phyloP scores from a whole-genome alignment of 2,329 filamentous ascomycete genomes.

The Torrubiella hemipterigena region DNA sequence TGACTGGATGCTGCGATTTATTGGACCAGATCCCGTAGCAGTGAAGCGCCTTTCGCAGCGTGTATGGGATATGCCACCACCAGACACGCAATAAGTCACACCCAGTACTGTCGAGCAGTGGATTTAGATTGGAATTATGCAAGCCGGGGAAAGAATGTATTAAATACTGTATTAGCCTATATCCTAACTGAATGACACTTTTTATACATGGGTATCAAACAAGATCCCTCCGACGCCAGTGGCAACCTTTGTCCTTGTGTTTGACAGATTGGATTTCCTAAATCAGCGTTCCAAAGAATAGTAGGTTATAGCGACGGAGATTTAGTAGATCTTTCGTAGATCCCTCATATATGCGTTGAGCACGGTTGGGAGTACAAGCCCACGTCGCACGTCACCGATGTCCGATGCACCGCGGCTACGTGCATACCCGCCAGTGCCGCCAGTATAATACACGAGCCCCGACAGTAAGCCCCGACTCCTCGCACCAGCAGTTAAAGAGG shows the following conservation, averaged over 20 bases:
- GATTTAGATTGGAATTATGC: not conserved
- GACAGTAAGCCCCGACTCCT: too few relatives aligned
- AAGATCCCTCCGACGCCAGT: not conserved
- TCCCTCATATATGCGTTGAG: slow-evolving; percentile 36
- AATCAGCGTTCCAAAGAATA: slow-evolving; percentile 29
- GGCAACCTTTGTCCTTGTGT: slow-evolving; percentile 13
- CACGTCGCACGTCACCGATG: too few relatives aligned
- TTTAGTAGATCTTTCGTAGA: slow-evolving; percentile 38
- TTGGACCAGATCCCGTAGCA: slow-evolving; percentile 27
- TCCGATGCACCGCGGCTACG: too few relatives aligned
- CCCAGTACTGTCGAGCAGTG: not conserved
- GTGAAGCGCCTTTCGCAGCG: slow-evolving; percentile 6
- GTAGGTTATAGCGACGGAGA: slow-evolving; percentile 34
- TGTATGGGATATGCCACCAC: slow-evolving; percentile 26
- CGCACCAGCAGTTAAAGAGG: too few relatives aligned
- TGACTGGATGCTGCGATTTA: slow-evolving; percentile 65
- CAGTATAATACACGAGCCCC: too few relatives aligned
- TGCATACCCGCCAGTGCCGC: too few relatives aligned
- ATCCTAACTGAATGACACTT: not conserved
- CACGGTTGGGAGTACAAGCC: too few relatives aligned
- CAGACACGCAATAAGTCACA: slow-evolving; percentile 23
- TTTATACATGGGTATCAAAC: not conserved
- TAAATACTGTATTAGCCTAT: not conserved
- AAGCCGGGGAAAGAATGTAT: not conserved
- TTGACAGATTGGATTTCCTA: slow-evolving; percentile 44